Evolutionary conservation across 176 grass and related monocot species (phyloP), one percentile per base, ranked within the genome.

Genomic region (Pontederia paniculata): DNA sequence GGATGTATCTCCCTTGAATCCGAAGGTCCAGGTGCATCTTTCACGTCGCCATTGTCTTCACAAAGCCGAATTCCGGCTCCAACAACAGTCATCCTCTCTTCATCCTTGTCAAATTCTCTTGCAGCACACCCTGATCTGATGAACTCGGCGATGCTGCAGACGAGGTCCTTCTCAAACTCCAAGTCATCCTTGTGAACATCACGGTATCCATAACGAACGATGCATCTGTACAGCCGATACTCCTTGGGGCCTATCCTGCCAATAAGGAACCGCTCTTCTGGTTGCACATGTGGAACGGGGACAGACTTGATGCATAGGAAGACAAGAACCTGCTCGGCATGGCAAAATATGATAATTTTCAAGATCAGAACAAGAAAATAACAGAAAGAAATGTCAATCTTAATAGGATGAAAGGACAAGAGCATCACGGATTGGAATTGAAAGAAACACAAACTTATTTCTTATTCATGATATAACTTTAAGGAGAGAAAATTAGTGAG

Each of bases 251-350:
- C 93, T 2, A 98, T 89, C 66, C 93, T 69, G 31, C 93, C 93
- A 3, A 98, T 83, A 0, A 98, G 83, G 72, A 88, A 98, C 54
- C 80, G 57, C 62, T 91, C 83, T 20, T 91, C 80, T 1, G 77
- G 86, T 5, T 61, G 78, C 20, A 98, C 86, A 41, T 69, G 78
- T 1, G 93, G 93, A 10, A 80, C 77, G 0, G 80, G 86, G 19
- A 98, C 72, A 18, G 88, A 84, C 72, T 98, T 98, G 76, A 98
- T 68, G 80, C 93, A 98, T 10, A 91, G 65, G 73, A 98, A 98
- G 58, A 98, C 75, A 21, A 98, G 77, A 19, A 98, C 93, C 93
- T 97, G 77, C 15, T 20, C 6, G 41, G 12, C 18, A 41, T 31
- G 21, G 12, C 21, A 28, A 22, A 3, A 9, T n/a, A n/a, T 22